These are phyloP conservation scores for Lactuca sativa DNA, from an alignment of 129 eudicot genomes.

Conservation along the genomic window DNA sequence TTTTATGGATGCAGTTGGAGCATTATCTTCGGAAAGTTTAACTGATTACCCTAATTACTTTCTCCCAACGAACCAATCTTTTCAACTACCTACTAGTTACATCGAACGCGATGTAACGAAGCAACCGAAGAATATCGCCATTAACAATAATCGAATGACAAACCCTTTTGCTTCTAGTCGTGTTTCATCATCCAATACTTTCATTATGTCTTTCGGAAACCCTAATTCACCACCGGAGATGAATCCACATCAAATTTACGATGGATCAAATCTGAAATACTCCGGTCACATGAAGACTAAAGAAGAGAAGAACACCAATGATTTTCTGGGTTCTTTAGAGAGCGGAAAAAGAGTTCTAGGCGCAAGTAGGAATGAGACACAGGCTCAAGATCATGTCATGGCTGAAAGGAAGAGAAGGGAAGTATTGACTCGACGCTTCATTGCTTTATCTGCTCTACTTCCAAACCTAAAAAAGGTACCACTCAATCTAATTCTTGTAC, in stretches of 20 bases:
- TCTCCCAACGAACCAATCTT: neutral
- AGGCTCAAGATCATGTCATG: constrained; percentile 15
- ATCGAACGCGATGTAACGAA: neutral
- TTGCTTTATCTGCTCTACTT: constrained; percentile 32
- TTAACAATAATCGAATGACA: neutral
- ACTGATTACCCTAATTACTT: neutral
- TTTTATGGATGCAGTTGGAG: neutral
- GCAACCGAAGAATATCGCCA: neutral
- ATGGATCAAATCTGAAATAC: neutral
- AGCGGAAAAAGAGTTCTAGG: neutral
- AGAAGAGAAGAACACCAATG: neutral
- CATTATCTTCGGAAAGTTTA: neutral
- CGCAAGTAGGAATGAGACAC: neutral
- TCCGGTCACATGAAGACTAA: neutral
- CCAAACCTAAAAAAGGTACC: constrained; percentile 38
- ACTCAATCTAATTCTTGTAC: too few species aligned
- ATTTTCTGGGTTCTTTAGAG: neutral
- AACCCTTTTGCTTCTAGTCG: neutral
- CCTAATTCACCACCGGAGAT: neutral
- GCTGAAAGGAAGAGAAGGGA: constrained; percentile 38
- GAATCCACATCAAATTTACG: neutral
- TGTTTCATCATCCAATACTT: constrained; percentile 14
- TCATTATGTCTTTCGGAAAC: constrained; percentile 14
- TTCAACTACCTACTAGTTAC: neutral
- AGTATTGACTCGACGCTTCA: constrained; percentile 11